Conservation (phyloP, 2,329 filamentous ascomycete species). For the Colletotrichum orbiculare region DNA sequence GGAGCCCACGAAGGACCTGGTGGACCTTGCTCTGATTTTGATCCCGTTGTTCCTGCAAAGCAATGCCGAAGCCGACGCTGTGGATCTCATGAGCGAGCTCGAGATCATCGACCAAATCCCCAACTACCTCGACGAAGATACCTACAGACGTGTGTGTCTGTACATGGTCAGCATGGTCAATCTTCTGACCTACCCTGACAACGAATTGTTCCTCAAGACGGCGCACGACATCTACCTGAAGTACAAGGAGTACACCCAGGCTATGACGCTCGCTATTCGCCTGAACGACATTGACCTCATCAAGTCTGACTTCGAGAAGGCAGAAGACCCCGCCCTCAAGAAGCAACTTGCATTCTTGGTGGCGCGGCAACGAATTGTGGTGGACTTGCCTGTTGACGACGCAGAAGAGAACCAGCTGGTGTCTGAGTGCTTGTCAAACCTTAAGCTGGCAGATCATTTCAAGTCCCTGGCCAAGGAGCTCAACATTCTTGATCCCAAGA, state of each 20-base stretch:
- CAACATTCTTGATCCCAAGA: slow-evolving; percentile 96
- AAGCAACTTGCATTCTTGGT: slow-evolving; percentile 96
- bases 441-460: slow-evolving; percentile 90
- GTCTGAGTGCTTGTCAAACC: slow-evolving; percentile 86
- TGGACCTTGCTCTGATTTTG: slow-evolving; percentile 84
- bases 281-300: slow-evolving; percentile 90
- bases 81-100: slow-evolving; percentile 95
- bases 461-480: slow-evolving; percentile 94
- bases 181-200: slow-evolving; percentile 95
- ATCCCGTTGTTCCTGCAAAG: slow-evolving; percentile 96
- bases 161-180: slow-evolving; percentile 99
- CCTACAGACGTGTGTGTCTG: slow-evolving; percentile 90
- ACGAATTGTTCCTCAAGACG: slow-evolving; percentile 92
- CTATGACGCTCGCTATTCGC: slow-evolving; percentile 92
- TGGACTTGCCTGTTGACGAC: slow-evolving; percentile 68
- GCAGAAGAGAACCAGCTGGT: slow-evolving; percentile 78
- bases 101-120: slow-evolving; percentile 96
- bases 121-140: slow-evolving; percentile 91
- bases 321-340: slow-evolving; percentile 83
- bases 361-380: slow-evolving; percentile 87
- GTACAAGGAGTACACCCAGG: slow-evolving; percentile 93
- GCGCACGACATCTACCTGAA: slow-evolving; percentile 94
- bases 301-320: slow-evolving; percentile 81
- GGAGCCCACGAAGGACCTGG: slow-evolving; percentile 83
- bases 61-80: slow-evolving; percentile 97